phyloP scores from a whole-genome alignment of 1,284 basidiomycete genomes.

The Tilletia horrida region DNA sequence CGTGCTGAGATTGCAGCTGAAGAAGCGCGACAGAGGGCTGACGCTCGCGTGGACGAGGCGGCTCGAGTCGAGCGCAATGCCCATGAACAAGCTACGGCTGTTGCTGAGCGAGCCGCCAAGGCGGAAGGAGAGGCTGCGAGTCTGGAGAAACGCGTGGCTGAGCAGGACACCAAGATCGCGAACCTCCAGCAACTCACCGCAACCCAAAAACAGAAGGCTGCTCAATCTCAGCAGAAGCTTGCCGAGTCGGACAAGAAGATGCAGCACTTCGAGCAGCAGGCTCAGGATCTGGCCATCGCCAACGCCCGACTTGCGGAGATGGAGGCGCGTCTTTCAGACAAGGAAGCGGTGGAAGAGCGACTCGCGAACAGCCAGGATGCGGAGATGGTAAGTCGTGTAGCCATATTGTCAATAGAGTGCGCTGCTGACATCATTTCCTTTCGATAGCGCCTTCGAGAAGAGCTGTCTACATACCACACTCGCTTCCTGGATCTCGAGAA shows the following conservation, averaged over 20 bases:
- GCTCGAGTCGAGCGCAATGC: constrained; percentile 22
- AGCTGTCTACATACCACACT: constrained; percentile 30
- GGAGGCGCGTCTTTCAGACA: constrained; percentile 27
- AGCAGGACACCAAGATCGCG: constrained; percentile 42
- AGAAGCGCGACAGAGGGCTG: constrained; percentile 26
- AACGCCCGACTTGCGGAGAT: constrained; percentile 24
- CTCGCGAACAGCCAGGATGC: constrained; percentile 28
- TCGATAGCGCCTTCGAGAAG: constrained; percentile 21
- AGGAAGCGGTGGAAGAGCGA: constrained; percentile 24
- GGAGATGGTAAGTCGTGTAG: constrained; percentile 23
- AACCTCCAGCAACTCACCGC: constrained; percentile 39
- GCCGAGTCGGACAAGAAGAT: constrained; percentile 39
- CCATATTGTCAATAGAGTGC: not conserved
- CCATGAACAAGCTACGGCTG: constrained; percentile 23
- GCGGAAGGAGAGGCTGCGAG: constrained; percentile 35
- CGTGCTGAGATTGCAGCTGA: constrained; percentile 24
- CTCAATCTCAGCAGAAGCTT: constrained; percentile 37
- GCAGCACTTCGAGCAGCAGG: constrained; percentile 32
- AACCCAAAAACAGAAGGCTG: constrained; percentile 49
- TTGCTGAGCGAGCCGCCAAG: constrained; percentile 31
- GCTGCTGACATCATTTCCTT: not conserved
- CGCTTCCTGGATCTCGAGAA: constrained; percentile 35
- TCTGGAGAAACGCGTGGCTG: constrained; percentile 37
- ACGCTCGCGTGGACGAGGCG: constrained; percentile 23
- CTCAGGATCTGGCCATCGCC: constrained; percentile 25